phyloP scores from a whole-genome alignment of 202 grass and related monocot species.

The Schoenoplectus tabernaemontani region DNA sequence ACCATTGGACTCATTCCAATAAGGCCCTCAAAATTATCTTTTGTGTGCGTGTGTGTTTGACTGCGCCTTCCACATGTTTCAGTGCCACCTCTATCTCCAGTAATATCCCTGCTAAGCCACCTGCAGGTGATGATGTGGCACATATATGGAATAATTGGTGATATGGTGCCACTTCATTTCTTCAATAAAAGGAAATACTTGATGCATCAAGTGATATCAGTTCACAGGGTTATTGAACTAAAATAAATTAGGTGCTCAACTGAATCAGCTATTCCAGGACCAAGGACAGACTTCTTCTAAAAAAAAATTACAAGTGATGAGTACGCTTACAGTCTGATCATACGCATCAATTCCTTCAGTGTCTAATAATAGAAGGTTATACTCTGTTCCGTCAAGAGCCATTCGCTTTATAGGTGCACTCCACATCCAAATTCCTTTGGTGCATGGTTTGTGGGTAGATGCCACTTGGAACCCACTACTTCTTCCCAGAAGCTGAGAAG shows the following conservation, averaged over 20 bases:
- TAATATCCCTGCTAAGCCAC: neutral
- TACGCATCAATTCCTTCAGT: conserved; percentile 87
- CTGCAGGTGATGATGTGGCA: neutral
- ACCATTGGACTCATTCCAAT: neutral
- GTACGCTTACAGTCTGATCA: conserved; percentile 52
- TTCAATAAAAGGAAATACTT: neutral
- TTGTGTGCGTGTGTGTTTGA: neutral
- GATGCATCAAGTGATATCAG: neutral
- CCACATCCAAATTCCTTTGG: conserved; percentile 89
- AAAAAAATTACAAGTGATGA: conserved; percentile 9
- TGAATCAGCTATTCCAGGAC: neutral
- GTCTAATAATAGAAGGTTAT: conserved; percentile 64
- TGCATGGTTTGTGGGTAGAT: conserved; percentile 74
- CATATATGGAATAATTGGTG: neutral
- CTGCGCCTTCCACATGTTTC: neutral
- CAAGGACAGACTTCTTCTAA: neutral
- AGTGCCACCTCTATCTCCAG: neutral
- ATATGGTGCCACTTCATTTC: neutral
- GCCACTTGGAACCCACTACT: conserved; percentile 73
- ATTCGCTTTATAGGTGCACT: conserved; percentile 63
- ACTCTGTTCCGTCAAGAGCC: conserved; percentile 73
- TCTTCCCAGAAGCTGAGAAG: conserved; percentile 61
- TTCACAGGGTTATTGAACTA: neutral
- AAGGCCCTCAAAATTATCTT: neutral
- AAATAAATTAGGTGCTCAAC: neutral